Evolutionary conservation across 805 yeast genomes (phyloP).

Genomic region (Saccharomycopsis fibuligera): DNA sequence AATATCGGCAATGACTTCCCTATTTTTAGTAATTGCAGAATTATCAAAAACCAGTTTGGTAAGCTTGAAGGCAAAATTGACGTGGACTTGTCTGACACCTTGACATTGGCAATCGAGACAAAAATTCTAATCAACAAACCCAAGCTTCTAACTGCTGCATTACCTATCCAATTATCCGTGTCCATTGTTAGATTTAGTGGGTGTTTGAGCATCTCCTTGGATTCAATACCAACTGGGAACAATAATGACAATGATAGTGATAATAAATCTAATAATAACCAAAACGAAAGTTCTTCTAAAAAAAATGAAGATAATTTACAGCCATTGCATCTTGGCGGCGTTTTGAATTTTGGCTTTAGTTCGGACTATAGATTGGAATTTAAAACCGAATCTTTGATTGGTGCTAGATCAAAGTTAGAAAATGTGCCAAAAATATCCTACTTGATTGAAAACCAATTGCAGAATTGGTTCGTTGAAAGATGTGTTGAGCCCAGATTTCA

Average conservation of each 20-base stretch:
- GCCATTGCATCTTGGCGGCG: constrained; percentile 27
- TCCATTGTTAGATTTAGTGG: constrained; percentile 90
- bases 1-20: constrained; percentile 95
- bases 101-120: constrained; percentile 82
- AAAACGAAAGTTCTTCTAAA: constrained; percentile 15
- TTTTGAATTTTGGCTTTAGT: constrained; percentile 80
- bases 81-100: constrained; percentile 80
- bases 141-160: constrained; percentile 71
- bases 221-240: constrained; percentile 28
- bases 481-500: constrained; percentile 93
- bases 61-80: constrained; percentile 81
- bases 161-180: constrained; percentile 80
- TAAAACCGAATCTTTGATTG: constrained; percentile 81
- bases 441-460: constrained; percentile 71
- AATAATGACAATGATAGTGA: constrained; percentile 25
- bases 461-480: constrained; percentile 87
- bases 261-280: not conserved
- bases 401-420: constrained; percentile 86
- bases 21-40: constrained; percentile 87
- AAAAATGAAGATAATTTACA: constrained; percentile 19
- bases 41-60: constrained; percentile 44
- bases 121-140: constrained; percentile 75
- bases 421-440: constrained; percentile 89
- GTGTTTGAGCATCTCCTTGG: constrained; percentile 70
- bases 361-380: constrained; percentile 90